These are phyloP conservation scores for Stenogyne calaminthoides DNA, from an alignment of 305 asterid genomes.

Conservation along the genomic window DNA sequence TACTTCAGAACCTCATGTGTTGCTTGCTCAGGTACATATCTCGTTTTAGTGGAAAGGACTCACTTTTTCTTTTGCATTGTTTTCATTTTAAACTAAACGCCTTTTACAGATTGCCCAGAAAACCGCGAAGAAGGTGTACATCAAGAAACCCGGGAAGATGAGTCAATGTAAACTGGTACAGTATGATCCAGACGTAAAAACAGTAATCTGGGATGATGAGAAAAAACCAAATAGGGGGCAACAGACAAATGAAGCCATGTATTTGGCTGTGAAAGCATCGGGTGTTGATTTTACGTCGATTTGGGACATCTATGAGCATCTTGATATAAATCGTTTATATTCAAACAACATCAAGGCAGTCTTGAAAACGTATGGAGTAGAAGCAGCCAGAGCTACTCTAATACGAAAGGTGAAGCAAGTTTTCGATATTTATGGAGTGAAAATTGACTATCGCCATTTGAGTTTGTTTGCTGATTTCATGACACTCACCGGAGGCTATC, in stretches of 20 bases:
- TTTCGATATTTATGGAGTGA: constrained; percentile 85
- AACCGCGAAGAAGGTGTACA: constrained; percentile 73
- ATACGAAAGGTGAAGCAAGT: constrained; percentile 83
- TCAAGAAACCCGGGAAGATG: constrained; percentile 69
- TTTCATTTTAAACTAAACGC: background rate
- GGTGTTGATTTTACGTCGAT: constrained; percentile 75
- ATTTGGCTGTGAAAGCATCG: constrained; percentile 90
- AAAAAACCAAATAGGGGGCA: constrained; percentile 41
- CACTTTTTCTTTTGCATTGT: background rate
- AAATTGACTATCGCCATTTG: constrained; percentile 81
- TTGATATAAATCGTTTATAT: constrained; percentile 71
- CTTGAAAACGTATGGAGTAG: constrained; percentile 81
- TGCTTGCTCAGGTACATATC: constrained; percentile 78
- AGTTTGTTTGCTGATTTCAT: constrained; percentile 84
- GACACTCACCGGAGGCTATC: constrained; percentile 88
- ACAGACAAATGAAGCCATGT: constrained; percentile 30
- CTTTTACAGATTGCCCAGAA: constrained; percentile 75
- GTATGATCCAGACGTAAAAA: constrained; percentile 77
- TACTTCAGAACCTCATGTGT: constrained; percentile 67
- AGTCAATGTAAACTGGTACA: constrained; percentile 76
- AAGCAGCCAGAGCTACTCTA: constrained; percentile 85
- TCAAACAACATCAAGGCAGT: constrained; percentile 70
- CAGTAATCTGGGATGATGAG: constrained; percentile 75
- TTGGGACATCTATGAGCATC: constrained; percentile 76
- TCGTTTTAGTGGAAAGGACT: background rate